Base-by-base conservation (phyloP, 176 grass and related monocot genomes). In the Cenchrus americanus region DNA sequence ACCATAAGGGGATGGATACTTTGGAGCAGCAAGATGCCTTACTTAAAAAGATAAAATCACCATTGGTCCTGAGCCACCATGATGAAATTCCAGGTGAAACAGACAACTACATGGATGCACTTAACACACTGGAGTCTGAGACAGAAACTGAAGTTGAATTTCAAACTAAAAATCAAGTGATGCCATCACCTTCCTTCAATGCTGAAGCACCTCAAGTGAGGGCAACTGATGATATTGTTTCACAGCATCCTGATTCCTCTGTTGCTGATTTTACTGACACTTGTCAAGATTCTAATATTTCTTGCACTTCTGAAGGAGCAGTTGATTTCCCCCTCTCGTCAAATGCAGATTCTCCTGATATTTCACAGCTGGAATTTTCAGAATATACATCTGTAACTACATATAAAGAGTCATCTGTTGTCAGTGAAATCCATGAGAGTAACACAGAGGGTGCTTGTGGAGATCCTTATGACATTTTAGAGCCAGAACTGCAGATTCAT, bases 61-160 rank as follows among this genome's bases (percentile, higher is more conserved):
- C 78, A 52, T 90, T 85, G 83, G 64, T 80, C 77, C 66, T 86
- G 34, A 96, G 69, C 44, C 66, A 86, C 76, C 67, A 44, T 72
- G 93, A 96, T 80, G 91, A 91, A 80, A 82, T 90, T 48, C 71
- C 82, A 74, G 86, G 91, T 90, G 96, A 96, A 85, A 60, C 89
- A 62, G 96, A 99, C 30, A 96, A 92, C 81, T 99, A 96, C 78
- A 74, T 96, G 78, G 96, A 99, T 91, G 96, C 96, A 85, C 85
- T 93, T 42, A 96, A 94, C 46, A 99, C 87, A 48, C 77, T 96
- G 76, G 96, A 99, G 83, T 96, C 93, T 37, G 96, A 99, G 86
- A 87, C 93, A 83, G 93, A 99, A 77, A 90, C 89, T 46, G 96
- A 99, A 84, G 19, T 48, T 68, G 96, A 91, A 47, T 87, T 63